Evolutionary conservation across 257 asterid species (phyloP), one percentile per base, ranked within the genome.

Genomic region (Nicotiana undulata): DNA sequence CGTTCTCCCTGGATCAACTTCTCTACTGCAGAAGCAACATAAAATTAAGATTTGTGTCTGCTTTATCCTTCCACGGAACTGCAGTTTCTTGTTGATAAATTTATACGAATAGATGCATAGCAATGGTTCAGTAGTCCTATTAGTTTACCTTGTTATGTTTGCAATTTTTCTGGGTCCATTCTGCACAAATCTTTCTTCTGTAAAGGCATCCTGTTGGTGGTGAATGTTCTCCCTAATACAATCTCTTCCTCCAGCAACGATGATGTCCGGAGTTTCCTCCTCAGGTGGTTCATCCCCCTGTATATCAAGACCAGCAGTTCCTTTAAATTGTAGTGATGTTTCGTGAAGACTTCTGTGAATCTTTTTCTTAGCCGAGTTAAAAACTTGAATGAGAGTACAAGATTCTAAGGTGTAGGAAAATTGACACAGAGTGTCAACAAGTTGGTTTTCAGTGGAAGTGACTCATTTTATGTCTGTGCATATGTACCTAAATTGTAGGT

Each of bases 261-360:
- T 65, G 72, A 24, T 74, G 79, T 24, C 49, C 46, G 55, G 82
- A 65, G 56, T 66, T 55, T 58, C 78, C 63, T 84, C 84, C 63
- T 78, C 65, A 9, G 79, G 80, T 63, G 76, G 82, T 83, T 82
- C 70, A 80, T 84, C 53, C 76, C 82, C 92, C 97, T 90, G 92
- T 60, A 64, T 75, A 55, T 79, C 81, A 86, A 52, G 76, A 60
- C 40, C 44, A 79, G 32, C 29, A 78, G 49, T 76, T 53, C 61
- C 20, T 66, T 76, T 59, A 76, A 79, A 79, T 64, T 24, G 18
- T 79, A 61, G 44, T 74, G 79, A 49, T 49, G 44, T 22, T 74
- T 74, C 51, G 5, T 74, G 79, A 74, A 74, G 59, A 7, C 26
- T 74, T 74, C 28, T 74, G 79, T 26, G 63, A 74, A 58, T 46